These are phyloP conservation scores for Hanseniaspora lindneri DNA, from an alignment of 805 yeast genomes.

Conservation along the genomic window DNA sequence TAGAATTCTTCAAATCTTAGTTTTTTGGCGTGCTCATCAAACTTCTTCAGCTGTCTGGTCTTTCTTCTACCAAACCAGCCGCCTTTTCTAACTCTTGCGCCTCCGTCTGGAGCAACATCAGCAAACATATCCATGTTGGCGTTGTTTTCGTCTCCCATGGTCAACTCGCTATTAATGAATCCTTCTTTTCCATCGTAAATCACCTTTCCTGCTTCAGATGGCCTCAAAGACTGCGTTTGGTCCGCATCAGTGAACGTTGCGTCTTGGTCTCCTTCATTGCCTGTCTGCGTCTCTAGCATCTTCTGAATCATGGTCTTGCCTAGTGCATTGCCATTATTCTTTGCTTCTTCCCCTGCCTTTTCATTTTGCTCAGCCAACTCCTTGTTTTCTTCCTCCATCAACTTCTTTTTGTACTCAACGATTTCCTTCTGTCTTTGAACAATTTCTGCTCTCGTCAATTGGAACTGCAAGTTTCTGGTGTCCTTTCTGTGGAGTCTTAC, in stretches of 20 bases:
- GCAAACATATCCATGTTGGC: constrained; percentile 32
- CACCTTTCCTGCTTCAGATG: constrained; percentile 33
- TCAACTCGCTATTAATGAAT: constrained; percentile 32
- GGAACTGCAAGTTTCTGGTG: constrained; percentile 81
- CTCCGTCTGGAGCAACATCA: constrained; percentile 88
- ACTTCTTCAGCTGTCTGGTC: constrained; percentile 69
- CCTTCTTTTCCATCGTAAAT: constrained; percentile 32
- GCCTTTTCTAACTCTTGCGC: constrained; percentile 49
- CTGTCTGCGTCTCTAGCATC: constrained; percentile 15
- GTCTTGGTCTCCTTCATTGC: neutral
- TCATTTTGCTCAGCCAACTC: constrained; percentile 20
- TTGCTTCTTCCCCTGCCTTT: constrained; percentile 14
- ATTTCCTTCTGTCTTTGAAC: constrained; percentile 48
- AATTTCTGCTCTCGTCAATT: constrained; percentile 63
- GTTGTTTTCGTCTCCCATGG: constrained; percentile 17
- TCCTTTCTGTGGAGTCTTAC: constrained; percentile 85
- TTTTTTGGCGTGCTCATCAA: constrained; percentile 72
- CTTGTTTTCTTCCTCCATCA: constrained; percentile 30
- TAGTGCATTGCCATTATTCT: too few species aligned
- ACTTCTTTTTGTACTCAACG: constrained; percentile 28
- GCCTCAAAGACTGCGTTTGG: constrained; percentile 21
- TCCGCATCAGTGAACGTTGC: constrained; percentile 24
- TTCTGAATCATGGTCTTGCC: constrained; percentile 13
- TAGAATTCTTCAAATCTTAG: constrained; percentile 89
- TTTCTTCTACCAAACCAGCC: constrained; percentile 52